These are phyloP conservation scores for Aphanomyces stellatus DNA, from an alignment of 352 stramenopile species.

Conservation along the genomic window DNA sequence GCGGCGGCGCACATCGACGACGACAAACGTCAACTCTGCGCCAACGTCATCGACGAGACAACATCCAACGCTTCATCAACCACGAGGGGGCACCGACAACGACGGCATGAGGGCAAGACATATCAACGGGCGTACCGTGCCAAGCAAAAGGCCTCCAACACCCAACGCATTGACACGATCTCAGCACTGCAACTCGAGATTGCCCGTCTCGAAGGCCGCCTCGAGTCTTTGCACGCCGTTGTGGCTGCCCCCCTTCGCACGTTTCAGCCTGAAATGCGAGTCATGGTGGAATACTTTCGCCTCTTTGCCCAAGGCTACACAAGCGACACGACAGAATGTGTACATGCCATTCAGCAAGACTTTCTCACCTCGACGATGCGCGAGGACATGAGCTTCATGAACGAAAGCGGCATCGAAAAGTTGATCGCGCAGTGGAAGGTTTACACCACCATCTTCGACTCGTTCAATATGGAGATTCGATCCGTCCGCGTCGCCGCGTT, in stretches of 20 bases:
- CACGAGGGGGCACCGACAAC: too few relatives aligned
- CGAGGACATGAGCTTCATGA: background rate
- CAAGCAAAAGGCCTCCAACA: too few relatives aligned
- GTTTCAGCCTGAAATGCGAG: background rate
- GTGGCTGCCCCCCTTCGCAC: background rate
- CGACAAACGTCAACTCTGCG: too few relatives aligned
- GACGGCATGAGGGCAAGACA: too few relatives aligned
- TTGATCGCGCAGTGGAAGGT: background rate
- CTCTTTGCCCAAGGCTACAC: background rate
- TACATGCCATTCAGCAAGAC: background rate
- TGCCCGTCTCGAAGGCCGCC: background rate
- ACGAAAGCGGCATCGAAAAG: background rate
- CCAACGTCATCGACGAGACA: too few relatives aligned
- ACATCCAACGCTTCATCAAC: too few relatives aligned
- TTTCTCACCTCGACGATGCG: conserved; percentile 1
- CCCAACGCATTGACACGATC: too few relatives aligned
- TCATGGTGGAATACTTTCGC: conserved; percentile 3
- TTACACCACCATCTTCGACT: conserved; percentile 9
- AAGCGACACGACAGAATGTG: background rate
- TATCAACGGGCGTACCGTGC: too few relatives aligned
- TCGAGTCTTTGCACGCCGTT: background rate
- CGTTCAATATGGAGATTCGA: background rate
- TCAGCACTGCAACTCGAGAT: background rate
- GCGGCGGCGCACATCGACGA: too few relatives aligned
- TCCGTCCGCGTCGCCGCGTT: background rate